These are phyloP conservation scores for Anisodus tanguticus DNA, from an alignment of 257 asterid genomes.

Conservation along the genomic window DNA sequence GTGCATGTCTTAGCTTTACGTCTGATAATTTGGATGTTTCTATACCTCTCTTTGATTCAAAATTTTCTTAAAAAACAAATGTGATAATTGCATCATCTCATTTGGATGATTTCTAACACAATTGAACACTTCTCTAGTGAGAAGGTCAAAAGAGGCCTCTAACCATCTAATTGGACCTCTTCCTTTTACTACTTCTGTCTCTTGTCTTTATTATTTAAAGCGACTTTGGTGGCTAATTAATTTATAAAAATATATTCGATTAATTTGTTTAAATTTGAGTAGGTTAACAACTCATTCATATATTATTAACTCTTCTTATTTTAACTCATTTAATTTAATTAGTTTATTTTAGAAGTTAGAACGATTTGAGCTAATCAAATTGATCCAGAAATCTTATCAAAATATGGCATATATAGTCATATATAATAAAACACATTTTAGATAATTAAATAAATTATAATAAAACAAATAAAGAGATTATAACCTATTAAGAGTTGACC, in stretches of 20 bases:
- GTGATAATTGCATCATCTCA: not conserved
- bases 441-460: too few relatives aligned
- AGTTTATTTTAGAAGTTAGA: not conserved
- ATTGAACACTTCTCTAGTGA: conserved; percentile 9
- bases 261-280: not conserved
- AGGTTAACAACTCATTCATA: not conserved
- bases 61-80: too few relatives aligned
- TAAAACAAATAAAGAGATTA: too few relatives aligned
- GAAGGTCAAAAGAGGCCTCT: not conserved
- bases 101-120: not conserved
- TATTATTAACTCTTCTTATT: not conserved
- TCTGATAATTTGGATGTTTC: not conserved
- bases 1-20: conserved; percentile 3
- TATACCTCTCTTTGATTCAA: not conserved
- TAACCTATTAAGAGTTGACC: too few relatives aligned
- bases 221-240: not conserved
- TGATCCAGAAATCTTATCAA: too few relatives aligned
- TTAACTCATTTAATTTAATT: not conserved
- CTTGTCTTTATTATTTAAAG: not conserved
- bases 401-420: too few relatives aligned
- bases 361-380: not conserved
- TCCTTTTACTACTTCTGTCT: not conserved
- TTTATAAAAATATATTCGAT: not conserved
- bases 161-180: not conserved
- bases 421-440: too few relatives aligned